phyloP scores from a whole-genome alignment of 2,329 filamentous ascomycete genomes.

The Pseudogymnoascus sp. region DNA sequence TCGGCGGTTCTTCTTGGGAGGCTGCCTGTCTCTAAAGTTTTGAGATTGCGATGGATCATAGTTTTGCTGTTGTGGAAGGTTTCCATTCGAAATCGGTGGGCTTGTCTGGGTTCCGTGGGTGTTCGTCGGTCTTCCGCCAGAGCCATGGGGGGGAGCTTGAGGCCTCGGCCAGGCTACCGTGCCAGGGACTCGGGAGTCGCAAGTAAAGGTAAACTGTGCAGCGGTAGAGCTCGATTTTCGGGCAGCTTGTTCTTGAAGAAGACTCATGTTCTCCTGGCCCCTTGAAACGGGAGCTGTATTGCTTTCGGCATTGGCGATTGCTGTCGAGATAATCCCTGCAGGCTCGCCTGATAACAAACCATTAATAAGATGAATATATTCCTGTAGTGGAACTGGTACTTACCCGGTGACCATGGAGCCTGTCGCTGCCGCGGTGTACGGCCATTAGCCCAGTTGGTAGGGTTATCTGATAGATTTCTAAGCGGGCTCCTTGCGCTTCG shows the following conservation, averaged over 20 bases:
- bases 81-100: slow-evolving; percentile 14
- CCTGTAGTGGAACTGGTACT: slow-evolving; percentile 16
- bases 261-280: slow-evolving; percentile 70
- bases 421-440: slow-evolving; percentile 26
- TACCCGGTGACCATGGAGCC: slow-evolving; percentile 25
- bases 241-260: slow-evolving; percentile 61
- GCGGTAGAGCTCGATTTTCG: slow-evolving; percentile 59
- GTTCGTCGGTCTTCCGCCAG: slow-evolving; percentile 18
- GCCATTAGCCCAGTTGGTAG: slow-evolving; percentile 27
- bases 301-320: slow-evolving; percentile 67
- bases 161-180: slow-evolving; percentile 65
- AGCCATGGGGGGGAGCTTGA: slow-evolving; percentile 19
- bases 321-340: slow-evolving; percentile 77
- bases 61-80: background rate
- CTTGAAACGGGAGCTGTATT: slow-evolving; percentile 65
- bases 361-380: slow-evolving; percentile 11
- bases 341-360: slow-evolving; percentile 42
- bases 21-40: background rate
- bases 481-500: slow-evolving; percentile 54
- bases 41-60: slow-evolving; percentile 13
- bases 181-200: slow-evolving; percentile 78
- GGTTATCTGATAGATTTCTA: slow-evolving; percentile 48
- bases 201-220: slow-evolving; percentile 93
- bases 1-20: slow-evolving; percentile 53
- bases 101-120: slow-evolving; percentile 28